A percentile compares a stretch with the other conserved stretches of the same genome.
phyloP scores from a whole-genome alignment of 352 stramenopile genomes.

The Phytophthora palmivora region DNA sequence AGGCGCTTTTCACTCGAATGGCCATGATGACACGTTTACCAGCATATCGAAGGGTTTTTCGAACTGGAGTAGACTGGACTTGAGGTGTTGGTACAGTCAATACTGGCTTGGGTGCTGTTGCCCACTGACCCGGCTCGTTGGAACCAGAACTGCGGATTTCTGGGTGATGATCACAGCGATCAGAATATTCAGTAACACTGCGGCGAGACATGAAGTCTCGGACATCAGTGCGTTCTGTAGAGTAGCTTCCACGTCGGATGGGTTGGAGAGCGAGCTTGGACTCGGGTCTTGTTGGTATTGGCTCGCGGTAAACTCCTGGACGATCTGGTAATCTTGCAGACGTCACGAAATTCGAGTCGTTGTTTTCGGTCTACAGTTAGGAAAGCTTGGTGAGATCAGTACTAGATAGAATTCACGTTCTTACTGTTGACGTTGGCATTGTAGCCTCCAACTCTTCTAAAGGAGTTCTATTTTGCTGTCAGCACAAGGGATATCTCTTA shows the following conservation, averaged over 20 bases:
- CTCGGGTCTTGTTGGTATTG: constrained; percentile 1
- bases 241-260: constrained; percentile 2
- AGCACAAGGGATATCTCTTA: background rate
- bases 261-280: constrained; percentile 7
- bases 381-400: background rate
- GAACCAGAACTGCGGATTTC: constrained; percentile 6
- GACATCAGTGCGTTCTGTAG: constrained; percentile 22
- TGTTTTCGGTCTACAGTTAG: constrained; percentile 14
- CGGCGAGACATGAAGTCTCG: constrained; percentile 27
- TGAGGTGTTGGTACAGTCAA: background rate
- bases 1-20: constrained; percentile 58
- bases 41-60: constrained; percentile 57
- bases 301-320: constrained; percentile 7
- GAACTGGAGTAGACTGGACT: background rate
- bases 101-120: constrained; percentile 7
- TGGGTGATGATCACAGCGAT: background rate
- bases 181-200: constrained; percentile 25
- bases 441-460: constrained; percentile 64
- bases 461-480: constrained; percentile 71
- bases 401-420: background rate
- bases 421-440: constrained; percentile 41
- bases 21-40: constrained; percentile 77
- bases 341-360: constrained; percentile 17
- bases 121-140: constrained; percentile 23
- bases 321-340: constrained; percentile 10